These are phyloP conservation scores for Arabis alpina DNA, from an alignment of 345 rosid species.

Conservation along the genomic window DNA sequence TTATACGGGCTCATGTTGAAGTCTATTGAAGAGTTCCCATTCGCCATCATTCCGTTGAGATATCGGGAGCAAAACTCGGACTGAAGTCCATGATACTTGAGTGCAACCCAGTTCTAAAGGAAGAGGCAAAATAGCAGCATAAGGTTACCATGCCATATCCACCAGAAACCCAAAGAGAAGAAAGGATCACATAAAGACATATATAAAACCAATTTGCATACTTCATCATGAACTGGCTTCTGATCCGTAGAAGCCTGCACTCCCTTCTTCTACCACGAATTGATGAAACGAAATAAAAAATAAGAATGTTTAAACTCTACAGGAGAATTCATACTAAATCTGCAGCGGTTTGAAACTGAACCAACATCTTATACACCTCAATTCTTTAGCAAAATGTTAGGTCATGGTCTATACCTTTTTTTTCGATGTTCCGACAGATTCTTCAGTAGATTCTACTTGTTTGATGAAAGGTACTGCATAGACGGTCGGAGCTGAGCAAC, in stretches of 20 bases:
- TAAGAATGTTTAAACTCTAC: neutral
- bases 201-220: conserved; percentile 40
- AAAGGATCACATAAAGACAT: conserved; percentile 8
- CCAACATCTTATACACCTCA: conserved; percentile 17
- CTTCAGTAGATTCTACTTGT: conserved; percentile 40
- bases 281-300: neutral
- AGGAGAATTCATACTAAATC: neutral
- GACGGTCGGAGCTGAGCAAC: conserved; percentile 90
- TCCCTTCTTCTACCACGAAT: conserved; percentile 55
- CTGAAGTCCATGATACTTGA: conserved; percentile 75
- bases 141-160: conserved; percentile 26
- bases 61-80: conserved; percentile 66
- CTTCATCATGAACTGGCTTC: conserved; percentile 59
- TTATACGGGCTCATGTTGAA: conserved; percentile 78
- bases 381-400: conserved; percentile 17
- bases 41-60: conserved; percentile 61
- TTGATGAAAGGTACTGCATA: conserved; percentile 48
- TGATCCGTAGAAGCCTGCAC: conserved; percentile 49
- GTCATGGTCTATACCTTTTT: conserved; percentile 57
- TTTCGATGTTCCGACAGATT: conserved; percentile 58
- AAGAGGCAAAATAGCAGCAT: conserved; percentile 25
- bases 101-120: conserved; percentile 69
- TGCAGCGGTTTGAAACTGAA: too few relatives aligned
- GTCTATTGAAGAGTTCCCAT: conserved; percentile 55
- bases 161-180: conserved; percentile 13